A percentile compares a stretch with the other conserved stretches of the same genome.
These are phyloP conservation scores for Monosporascus sp. DNA, from an alignment of 2,329 filamentous ascomycete genomes.

Conservation along the genomic window DNA sequence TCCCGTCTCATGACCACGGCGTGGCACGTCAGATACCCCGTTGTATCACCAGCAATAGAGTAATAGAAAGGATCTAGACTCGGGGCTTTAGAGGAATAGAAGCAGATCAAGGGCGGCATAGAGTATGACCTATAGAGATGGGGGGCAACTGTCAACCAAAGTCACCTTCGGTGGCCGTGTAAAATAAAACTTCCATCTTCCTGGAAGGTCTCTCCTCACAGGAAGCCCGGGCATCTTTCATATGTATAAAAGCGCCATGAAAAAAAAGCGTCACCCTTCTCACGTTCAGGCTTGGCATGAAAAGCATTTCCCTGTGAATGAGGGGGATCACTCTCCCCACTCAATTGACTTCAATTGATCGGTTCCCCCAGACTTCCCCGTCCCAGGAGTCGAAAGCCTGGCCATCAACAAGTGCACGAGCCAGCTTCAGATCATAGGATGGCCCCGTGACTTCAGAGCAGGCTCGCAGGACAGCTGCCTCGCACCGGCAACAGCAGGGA, in stretches of 20 bases:
- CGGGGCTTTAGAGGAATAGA: conserved; percentile 18
- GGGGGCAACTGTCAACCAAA: conserved; percentile 11
- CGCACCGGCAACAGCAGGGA: neutral
- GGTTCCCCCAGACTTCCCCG: neutral
- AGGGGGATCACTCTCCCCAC: neutral
- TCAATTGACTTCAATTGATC: conserved; percentile 9
- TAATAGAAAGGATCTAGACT: conserved; percentile 30
- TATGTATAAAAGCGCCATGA: neutral
- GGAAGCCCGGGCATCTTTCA: neutral
- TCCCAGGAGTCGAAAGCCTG: too few relatives aligned
- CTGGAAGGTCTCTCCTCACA: conserved; percentile 1
- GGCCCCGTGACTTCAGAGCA: neutral
- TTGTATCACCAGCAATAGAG: conserved; percentile 29
- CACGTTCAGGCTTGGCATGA: neutral
- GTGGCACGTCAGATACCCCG: conserved; percentile 20
- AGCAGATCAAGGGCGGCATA: conserved; percentile 17
- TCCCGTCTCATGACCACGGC: conserved; percentile 14
- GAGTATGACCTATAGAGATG: conserved; percentile 29
- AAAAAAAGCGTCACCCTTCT: conserved; percentile 1
- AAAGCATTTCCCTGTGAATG: neutral
- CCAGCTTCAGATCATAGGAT: neutral
- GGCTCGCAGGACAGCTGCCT: neutral
- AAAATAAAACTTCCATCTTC: conserved; percentile 18
- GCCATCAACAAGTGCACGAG: too few relatives aligned
- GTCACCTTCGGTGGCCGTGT: conserved; percentile 11